These are phyloP conservation scores for Cicer judaicum DNA, from an alignment of 306 rosid genomes.

Conservation along the genomic window DNA sequence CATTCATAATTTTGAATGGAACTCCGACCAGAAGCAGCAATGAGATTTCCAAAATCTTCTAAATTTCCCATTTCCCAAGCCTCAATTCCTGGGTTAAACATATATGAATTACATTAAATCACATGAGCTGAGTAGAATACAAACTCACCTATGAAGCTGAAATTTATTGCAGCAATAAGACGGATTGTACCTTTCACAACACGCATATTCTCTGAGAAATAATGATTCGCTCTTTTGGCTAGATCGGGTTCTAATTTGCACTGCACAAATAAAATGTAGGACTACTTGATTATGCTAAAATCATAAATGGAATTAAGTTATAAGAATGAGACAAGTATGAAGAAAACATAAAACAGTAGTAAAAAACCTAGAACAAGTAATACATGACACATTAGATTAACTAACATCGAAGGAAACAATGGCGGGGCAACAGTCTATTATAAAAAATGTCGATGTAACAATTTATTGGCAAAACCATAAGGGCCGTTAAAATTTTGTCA, in stretches of 20 bases:
- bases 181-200: slow-evolving; percentile 69
- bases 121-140: slow-evolving; percentile 21
- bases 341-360: slow-evolving; percentile 29
- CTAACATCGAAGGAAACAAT: slow-evolving; percentile 27
- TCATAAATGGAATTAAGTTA: slow-evolving; percentile 31
- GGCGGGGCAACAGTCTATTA: not conserved
- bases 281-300: slow-evolving; percentile 31
- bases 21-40: slow-evolving; percentile 87
- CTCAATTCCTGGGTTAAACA: slow-evolving; percentile 72
- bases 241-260: slow-evolving; percentile 58
- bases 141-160: slow-evolving; percentile 25
- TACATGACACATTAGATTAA: slow-evolving; percentile 10
- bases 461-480: not conserved
- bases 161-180: slow-evolving; percentile 25
- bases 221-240: slow-evolving; percentile 91
- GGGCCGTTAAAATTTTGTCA: slow-evolving; percentile 15
- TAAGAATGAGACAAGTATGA: slow-evolving; percentile 17
- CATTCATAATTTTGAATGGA: slow-evolving; percentile 93
- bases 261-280: slow-evolving; percentile 52
- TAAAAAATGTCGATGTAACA: not conserved
- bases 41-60: slow-evolving; percentile 78
- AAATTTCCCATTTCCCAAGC: slow-evolving; percentile 80
- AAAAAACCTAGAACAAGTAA: slow-evolving; percentile 36
- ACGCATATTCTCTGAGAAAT: slow-evolving; percentile 86
- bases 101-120: slow-evolving; percentile 32